A percentile compares a stretch with the other conserved stretches of the same genome.
These are phyloP conservation scores for Periconia sp. DNA, from an alignment of 2,329 filamentous ascomycete species.

Conservation along the genomic window DNA sequence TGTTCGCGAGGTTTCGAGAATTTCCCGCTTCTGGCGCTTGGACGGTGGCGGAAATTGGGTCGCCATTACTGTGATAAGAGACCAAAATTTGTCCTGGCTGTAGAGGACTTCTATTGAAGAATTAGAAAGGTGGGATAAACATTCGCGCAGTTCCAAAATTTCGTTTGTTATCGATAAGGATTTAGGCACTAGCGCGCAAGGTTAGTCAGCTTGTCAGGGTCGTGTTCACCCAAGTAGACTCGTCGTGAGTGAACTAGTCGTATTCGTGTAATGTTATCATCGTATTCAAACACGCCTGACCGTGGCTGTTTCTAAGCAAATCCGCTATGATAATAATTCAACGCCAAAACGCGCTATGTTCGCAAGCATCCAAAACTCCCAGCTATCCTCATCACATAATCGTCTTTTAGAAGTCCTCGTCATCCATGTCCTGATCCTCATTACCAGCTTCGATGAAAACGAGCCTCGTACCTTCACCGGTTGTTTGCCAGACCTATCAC, in stretches of 20 bases:
- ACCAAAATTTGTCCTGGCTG: slow-evolving; percentile 1
- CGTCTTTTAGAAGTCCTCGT: slow-evolving; percentile 39
- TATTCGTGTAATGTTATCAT: too few species aligned
- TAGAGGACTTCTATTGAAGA: not conserved
- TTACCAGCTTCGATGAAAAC: slow-evolving; percentile 61
- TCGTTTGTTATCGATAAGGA: slow-evolving; percentile 4
- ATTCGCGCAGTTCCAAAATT: slow-evolving; percentile 1
- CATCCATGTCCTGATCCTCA: slow-evolving; percentile 51
- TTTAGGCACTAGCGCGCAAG: too few species aligned
- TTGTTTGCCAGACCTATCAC: slow-evolving; percentile 61
- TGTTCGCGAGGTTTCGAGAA: slow-evolving; percentile 70
- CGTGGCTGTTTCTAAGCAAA: too few species aligned
- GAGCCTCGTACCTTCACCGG: slow-evolving; percentile 59
- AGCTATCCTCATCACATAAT: slow-evolving; percentile 11
- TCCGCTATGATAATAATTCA: too few species aligned
- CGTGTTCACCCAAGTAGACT: too few species aligned
- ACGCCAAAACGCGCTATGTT: slow-evolving; percentile 35
- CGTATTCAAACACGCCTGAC: too few species aligned
- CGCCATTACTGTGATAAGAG: slow-evolving; percentile 64
- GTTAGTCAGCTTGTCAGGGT: too few species aligned
- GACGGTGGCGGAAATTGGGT: slow-evolving; percentile 83
- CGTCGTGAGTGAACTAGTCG: too few species aligned
- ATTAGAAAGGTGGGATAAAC: not conserved
- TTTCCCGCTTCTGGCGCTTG: slow-evolving; percentile 83
- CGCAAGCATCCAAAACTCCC: slow-evolving; percentile 20